phyloP scores from a whole-genome alignment of 2,329 filamentous ascomycete genomes.

The Fusarium cyanostomum region DNA sequence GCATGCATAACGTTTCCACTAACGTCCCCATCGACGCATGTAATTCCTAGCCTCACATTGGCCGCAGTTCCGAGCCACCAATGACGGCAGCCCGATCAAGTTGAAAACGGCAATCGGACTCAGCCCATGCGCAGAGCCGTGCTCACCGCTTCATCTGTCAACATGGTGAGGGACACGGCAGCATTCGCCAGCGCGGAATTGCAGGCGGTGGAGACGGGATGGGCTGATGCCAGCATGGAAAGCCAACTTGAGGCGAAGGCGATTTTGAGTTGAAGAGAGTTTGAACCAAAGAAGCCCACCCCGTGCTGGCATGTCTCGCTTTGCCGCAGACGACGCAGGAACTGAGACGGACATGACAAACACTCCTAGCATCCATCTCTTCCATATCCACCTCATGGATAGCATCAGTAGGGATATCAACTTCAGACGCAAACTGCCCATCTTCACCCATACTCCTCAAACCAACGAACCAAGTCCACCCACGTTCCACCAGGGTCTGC shows the following conservation, averaged over 20 bases:
- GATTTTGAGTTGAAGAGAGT: neutral
- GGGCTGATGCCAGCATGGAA: conserved; percentile 22
- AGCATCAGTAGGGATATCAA: neutral
- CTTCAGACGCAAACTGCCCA: neutral
- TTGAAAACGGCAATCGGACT: conserved; percentile 38
- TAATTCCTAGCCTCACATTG: conserved; percentile 23
- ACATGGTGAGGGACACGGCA: neutral
- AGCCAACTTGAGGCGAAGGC: neutral
- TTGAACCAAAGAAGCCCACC: too few species aligned
- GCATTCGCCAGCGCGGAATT: conserved; percentile 1
- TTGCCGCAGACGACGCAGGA: conserved; percentile 13
- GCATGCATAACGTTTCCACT: conserved; percentile 13
- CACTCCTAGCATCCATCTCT: neutral
- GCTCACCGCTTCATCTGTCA: conserved; percentile 28
- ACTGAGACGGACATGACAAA: conserved; percentile 13
- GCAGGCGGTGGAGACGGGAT: conserved; percentile 28
- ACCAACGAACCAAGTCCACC: conserved; percentile 32
- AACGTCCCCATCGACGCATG: conserved; percentile 21
- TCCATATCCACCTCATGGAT: neutral
- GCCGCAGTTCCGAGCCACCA: conserved; percentile 17
- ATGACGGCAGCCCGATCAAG: conserved; percentile 20
- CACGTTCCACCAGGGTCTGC: conserved; percentile 29
- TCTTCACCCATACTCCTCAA: neutral
- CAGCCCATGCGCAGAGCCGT: conserved; percentile 1
- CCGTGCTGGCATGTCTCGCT: neutral